phyloP scores from a whole-genome alignment of 1,284 basidiomycete genomes.

The Cryptococcus hybrid region DNA sequence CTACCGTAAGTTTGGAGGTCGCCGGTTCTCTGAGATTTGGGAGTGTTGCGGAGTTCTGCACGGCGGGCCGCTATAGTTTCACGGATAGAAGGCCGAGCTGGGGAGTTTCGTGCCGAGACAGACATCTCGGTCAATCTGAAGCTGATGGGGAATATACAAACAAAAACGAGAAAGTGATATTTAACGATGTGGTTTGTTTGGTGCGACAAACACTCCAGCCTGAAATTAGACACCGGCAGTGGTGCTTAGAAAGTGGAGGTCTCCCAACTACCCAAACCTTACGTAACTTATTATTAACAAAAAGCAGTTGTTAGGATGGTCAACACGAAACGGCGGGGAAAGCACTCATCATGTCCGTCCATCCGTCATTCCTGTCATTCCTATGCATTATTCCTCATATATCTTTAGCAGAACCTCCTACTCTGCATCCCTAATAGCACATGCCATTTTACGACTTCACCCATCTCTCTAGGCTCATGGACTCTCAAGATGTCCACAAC shows the following conservation, averaged over 20 bases:
- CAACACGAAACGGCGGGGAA: too few species aligned
- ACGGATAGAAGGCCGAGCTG: conserved; percentile 21
- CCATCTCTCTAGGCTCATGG: conserved; percentile 74
- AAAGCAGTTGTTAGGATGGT: neutral
- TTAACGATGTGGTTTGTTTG: neutral
- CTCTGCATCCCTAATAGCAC: conserved; percentile 49
- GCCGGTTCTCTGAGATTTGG: conserved; percentile 6
- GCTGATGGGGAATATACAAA: neutral
- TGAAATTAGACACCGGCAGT: neutral
- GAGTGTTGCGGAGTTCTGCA: conserved; percentile 25
- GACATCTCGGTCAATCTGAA: neutral
- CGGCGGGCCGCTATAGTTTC: conserved; percentile 42
- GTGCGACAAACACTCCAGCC: neutral
- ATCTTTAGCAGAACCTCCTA: neutral
- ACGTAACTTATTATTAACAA: neutral
- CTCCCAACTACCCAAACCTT: neutral
- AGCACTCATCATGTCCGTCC: too few species aligned
- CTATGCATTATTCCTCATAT: too few species aligned
- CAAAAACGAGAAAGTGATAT: neutral
- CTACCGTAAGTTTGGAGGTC: neutral
- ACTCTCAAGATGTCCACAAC: conserved; percentile 71
- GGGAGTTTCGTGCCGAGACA: conserved; percentile 5
- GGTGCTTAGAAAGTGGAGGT: neutral
- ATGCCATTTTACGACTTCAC: conserved; percentile 59
- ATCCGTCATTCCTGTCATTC: too few species aligned